Evolutionary conservation across 73 alveolate species (phyloP).

Genomic region (Stentor roeselii): DNA sequence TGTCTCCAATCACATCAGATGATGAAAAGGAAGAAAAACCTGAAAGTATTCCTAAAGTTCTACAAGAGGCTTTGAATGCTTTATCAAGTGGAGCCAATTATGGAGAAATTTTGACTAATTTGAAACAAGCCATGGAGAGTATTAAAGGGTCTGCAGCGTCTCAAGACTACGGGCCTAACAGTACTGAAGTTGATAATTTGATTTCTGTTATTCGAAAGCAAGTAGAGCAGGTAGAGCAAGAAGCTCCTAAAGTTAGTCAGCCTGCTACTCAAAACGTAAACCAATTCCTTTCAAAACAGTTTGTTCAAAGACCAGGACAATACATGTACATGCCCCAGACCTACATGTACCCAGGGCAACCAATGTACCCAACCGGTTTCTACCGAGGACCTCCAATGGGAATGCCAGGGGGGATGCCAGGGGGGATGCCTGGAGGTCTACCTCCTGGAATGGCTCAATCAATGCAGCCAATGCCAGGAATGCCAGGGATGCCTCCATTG

Average conservation of each 20-base stretch:
- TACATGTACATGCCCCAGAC: neutral
- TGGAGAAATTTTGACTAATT: neutral
- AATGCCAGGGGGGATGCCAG: neutral
- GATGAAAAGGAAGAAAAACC: neutral
- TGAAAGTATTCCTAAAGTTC: neutral
- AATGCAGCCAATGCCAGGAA: neutral
- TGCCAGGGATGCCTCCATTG: neutral
- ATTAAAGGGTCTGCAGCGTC: neutral
- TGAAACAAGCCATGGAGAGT: constrained; percentile 2
- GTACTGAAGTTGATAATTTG: neutral
- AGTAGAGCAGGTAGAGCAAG: constrained; percentile 20
- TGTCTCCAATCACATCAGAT: constrained; percentile 20
- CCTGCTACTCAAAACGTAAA: neutral
- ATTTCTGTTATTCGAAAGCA: constrained; percentile 5
- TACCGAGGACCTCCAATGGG: neutral
- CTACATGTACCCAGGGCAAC: constrained; percentile 16
- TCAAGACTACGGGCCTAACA: constrained; percentile 2
- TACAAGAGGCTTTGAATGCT: constrained; percentile 17
- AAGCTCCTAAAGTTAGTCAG: neutral
- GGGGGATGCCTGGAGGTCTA: neutral
- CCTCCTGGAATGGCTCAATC: constrained; percentile 15
- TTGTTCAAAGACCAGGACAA: neutral
- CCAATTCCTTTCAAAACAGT: constrained; percentile 2
- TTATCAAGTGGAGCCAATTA: constrained; percentile 13
- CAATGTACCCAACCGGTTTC: neutral